Evolutionary conservation across 2,329 filamentous ascomycete genomes (phyloP).

Genomic region (Akanthomyces dipterigenus): DNA sequence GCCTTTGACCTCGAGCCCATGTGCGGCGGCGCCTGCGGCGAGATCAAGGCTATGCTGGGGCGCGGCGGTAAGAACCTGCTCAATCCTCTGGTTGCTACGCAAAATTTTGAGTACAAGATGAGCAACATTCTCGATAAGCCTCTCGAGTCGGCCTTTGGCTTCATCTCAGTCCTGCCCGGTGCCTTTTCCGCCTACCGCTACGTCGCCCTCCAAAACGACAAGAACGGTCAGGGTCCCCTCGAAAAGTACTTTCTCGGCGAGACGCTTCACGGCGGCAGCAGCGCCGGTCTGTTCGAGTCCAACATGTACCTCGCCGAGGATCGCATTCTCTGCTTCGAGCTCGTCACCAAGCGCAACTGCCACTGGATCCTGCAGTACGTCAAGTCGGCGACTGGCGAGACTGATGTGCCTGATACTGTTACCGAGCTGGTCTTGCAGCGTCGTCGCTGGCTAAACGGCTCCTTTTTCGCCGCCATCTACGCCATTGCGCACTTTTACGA

Average conservation of each 20-base stretch:
- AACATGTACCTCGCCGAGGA: constrained; percentile 99
- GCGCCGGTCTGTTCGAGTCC: constrained; percentile 93
- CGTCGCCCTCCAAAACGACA: constrained; percentile 91
- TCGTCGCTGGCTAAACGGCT: constrained; percentile 94
- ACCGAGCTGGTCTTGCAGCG: constrained; percentile 93
- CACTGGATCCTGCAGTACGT: constrained; percentile 98
- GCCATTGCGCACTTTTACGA: constrained; percentile 92
- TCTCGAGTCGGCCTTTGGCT: constrained; percentile 92
- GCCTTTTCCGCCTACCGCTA: constrained; percentile 98
- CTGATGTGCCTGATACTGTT: constrained; percentile 90
- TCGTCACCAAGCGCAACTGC: constrained; percentile 94
- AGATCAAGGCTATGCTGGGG: constrained; percentile 97
- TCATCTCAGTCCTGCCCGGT: constrained; percentile 93
- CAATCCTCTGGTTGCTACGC: constrained; percentile 89
- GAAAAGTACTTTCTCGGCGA: constrained; percentile 97
- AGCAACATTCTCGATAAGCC: constrained; percentile 98
- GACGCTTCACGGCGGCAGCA: constrained; percentile 85
- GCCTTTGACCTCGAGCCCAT: constrained; percentile 96
- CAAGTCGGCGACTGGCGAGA: constrained; percentile 94
- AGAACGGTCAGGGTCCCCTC: constrained; percentile 83
- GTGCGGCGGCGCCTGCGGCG: constrained; percentile 94
- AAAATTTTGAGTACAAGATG: constrained; percentile 99
- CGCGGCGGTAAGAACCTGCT: constrained; percentile 77
- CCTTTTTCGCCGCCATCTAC: constrained; percentile 96
- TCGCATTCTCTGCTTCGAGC: constrained; percentile 96